These are phyloP conservation scores for Spathaspora hagerdaliae DNA, from an alignment of 805 yeast species.

Conservation along the genomic window DNA sequence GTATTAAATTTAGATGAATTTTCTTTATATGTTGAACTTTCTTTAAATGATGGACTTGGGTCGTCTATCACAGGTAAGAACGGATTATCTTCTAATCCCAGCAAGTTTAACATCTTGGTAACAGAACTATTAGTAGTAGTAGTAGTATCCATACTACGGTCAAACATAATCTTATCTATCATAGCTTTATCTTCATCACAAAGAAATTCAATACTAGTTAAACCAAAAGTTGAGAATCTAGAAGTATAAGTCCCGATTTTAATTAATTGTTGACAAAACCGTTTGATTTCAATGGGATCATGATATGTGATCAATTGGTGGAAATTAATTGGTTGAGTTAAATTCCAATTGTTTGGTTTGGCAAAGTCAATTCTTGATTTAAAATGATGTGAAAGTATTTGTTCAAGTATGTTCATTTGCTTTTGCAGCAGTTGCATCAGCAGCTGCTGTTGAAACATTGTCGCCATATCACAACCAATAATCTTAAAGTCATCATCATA, in stretches of 20 bases:
- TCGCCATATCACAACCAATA: too few species aligned
- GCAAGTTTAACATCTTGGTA: too few species aligned
- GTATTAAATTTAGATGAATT: not conserved
- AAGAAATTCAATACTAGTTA: slow-evolving; percentile 15
- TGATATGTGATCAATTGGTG: slow-evolving; percentile 12
- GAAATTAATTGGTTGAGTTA: slow-evolving; percentile 6
- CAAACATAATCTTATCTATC: too few species aligned
- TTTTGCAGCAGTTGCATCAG: too few species aligned
- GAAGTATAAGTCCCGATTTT: slow-evolving; percentile 19
- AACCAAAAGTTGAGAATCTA: slow-evolving; percentile 14
- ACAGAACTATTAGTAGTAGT: too few species aligned
- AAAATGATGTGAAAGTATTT: slow-evolving; percentile 1
- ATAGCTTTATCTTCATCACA: slow-evolving; percentile 8
- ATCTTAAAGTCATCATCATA: slow-evolving; percentile 13
- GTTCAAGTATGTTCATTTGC: slow-evolving; percentile 2
- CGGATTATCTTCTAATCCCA: not conserved
- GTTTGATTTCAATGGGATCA: slow-evolving; percentile 12
- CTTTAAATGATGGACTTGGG: not conserved
- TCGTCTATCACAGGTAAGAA: not conserved
- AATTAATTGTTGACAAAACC: slow-evolving; percentile 14
- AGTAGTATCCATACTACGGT: too few species aligned
- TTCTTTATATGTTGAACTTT: not conserved
- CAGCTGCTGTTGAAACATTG: too few species aligned
- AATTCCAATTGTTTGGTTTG: not conserved
- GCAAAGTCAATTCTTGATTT: not conserved